These are phyloP conservation scores for Pseudodiploospora longispora DNA, from an alignment of 2,329 filamentous ascomycete species.

Conservation along the genomic window DNA sequence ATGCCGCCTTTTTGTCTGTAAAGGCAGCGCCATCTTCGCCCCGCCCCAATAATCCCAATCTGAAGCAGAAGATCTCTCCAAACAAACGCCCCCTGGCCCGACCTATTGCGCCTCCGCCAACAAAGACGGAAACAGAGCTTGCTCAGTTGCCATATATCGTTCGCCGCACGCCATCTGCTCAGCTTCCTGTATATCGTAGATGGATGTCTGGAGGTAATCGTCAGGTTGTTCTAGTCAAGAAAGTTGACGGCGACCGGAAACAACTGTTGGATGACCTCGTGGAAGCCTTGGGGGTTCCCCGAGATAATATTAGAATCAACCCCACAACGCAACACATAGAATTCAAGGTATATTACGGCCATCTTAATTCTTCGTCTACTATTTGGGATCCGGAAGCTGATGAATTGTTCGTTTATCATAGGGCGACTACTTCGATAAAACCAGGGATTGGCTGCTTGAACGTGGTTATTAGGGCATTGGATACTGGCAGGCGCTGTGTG, in stretches of 20 bases:
- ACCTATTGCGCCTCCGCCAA: conserved; percentile 20
- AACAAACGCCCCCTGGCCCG: conserved; percentile 17
- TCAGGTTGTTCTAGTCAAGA: conserved; percentile 67
- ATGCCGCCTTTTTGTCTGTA: conserved; percentile 13
- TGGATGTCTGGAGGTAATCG: conserved; percentile 68
- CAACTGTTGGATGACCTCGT: conserved; percentile 58
- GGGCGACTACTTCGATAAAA: conserved; percentile 25
- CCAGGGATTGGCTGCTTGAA: conserved; percentile 24
- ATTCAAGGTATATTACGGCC: conserved; percentile 52
- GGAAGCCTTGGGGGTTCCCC: conserved; percentile 46
- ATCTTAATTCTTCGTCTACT: too few species aligned
- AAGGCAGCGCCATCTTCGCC: conserved; percentile 15
- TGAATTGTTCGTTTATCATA: conserved; percentile 6
- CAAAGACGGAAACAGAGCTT: conserved; percentile 23
- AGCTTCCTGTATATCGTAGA: conserved; percentile 70
- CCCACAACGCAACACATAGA: conserved; percentile 64
- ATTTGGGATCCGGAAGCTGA: conserved; percentile 2
- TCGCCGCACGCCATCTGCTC: conserved; percentile 58
- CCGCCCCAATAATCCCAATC: conserved; percentile 17
- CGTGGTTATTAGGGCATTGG: conserved; percentile 24
- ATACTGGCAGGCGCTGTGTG: too few species aligned
- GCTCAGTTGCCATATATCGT: conserved; percentile 54
- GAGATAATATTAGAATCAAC: conserved; percentile 46
- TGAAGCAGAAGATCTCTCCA: conserved; percentile 18
- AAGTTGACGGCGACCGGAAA: conserved; percentile 64